Conservation (phyloP, 148 eudicot species). For the Spergularia bocconei region DNA sequence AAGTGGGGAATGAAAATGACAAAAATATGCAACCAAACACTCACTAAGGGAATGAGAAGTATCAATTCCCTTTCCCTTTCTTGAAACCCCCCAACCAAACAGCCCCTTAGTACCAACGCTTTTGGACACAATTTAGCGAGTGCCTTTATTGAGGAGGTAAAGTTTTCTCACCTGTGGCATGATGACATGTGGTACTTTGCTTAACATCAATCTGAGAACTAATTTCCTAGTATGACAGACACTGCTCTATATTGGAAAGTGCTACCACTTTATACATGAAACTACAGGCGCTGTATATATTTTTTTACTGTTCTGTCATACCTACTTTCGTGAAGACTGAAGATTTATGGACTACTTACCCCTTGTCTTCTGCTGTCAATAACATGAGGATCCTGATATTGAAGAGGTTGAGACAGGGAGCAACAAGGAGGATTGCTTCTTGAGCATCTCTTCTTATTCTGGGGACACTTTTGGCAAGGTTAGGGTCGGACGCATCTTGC, state of each 20-base stretch:
- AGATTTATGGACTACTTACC: background rate
- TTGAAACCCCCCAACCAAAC: no score
- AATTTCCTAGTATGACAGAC: background rate
- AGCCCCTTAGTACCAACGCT: background rate
- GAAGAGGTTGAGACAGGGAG: background rate
- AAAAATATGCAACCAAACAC: no score
- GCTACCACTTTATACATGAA: no score
- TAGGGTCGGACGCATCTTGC: background rate
- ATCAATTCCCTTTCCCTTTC: no score
- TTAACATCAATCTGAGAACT: background rate
- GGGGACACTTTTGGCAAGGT: background rate
- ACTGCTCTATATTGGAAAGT: background rate
- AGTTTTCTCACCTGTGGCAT: background rate
- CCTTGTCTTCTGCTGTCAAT: background rate
- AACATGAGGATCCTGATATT: background rate
- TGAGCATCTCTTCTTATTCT: background rate
- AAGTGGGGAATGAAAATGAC: no score
- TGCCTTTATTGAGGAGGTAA: background rate
- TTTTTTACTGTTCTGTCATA: no score
- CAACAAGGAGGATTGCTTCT: conserved; percentile 4
- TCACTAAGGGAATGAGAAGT: no score
- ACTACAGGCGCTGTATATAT: no score
- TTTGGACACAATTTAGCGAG: background rate
- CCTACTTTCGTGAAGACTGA: no score
- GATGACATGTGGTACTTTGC: background rate